Evolutionary conservation across 1,284 basidiomycete species (phyloP).

Genomic region (Meira miltonrushii): DNA sequence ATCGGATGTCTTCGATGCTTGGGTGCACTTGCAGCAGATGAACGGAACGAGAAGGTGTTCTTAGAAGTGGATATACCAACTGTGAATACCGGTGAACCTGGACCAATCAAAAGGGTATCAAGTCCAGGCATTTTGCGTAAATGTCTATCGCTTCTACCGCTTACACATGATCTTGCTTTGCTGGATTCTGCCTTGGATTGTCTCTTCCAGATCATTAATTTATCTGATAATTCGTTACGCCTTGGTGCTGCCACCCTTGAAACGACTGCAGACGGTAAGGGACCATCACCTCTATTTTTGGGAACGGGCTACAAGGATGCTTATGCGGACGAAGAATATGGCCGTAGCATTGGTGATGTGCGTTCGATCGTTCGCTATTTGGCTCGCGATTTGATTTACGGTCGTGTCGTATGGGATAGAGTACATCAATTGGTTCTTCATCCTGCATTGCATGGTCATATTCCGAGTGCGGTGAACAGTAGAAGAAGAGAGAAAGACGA

Average conservation of each 20-base stretch:
- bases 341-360: not conserved
- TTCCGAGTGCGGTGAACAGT: constrained; percentile 14
- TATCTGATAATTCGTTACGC: constrained; percentile 6
- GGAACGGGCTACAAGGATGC: not conserved
- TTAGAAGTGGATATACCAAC: constrained; percentile 22
- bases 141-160: constrained; percentile 38
- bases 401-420: constrained; percentile 8
- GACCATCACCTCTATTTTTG: not conserved
- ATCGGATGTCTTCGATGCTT: constrained; percentile 40
- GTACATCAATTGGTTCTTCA: constrained; percentile 1
- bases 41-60: constrained; percentile 36
- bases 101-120: not conserved
- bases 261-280: not conserved
- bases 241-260: not conserved
- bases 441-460: not conserved
- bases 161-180: constrained; percentile 41
- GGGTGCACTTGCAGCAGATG: constrained; percentile 27
- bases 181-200: constrained; percentile 42
- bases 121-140: constrained; percentile 29
- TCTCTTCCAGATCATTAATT: constrained; percentile 32
- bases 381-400: not conserved
- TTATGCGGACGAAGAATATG: not conserved
- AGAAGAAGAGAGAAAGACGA: constrained; percentile 23
- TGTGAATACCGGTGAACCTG: constrained; percentile 12
- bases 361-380: constrained; percentile 2